A percentile compares a stretch with the other conserved stretches of the same genome.
phyloP scores from a whole-genome alignment of 2,329 filamentous ascomycete genomes.

The Pseudocercospora crystallina region DNA sequence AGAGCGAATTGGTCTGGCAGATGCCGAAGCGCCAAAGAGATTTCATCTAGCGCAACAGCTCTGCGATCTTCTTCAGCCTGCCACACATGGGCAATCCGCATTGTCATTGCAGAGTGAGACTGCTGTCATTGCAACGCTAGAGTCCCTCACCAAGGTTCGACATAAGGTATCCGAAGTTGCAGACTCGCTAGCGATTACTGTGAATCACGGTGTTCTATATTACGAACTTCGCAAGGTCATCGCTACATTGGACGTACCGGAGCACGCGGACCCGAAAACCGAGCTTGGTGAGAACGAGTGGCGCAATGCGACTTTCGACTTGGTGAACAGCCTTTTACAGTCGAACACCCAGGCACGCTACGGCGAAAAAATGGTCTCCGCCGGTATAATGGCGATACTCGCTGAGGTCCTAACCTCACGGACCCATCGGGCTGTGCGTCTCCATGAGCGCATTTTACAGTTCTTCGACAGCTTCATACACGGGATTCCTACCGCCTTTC shows the following conservation, averaged over 20 bases:
- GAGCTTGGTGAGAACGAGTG: constrained; percentile 74
- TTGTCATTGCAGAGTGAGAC: constrained; percentile 79
- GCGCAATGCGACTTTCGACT: constrained; percentile 85
- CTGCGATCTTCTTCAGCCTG: constrained; percentile 84
- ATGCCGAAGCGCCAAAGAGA: constrained; percentile 83
- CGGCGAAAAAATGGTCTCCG: constrained; percentile 80
- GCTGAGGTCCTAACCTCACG: constrained; percentile 84
- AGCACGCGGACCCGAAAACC: constrained; percentile 57
- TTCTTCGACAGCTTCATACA: constrained; percentile 90
- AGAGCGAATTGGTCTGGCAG: constrained; percentile 80
- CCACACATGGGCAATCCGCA: constrained; percentile 64
- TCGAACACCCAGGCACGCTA: constrained; percentile 56
- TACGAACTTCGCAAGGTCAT: constrained; percentile 91
- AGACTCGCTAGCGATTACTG: constrained; percentile 88
- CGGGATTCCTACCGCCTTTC: constrained; percentile 75
- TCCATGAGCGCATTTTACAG: constrained; percentile 78
- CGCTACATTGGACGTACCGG: constrained; percentile 68
- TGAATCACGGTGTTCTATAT: constrained; percentile 92
- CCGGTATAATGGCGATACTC: constrained; percentile 84
- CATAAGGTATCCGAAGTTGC: constrained; percentile 77
- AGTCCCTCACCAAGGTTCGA: constrained; percentile 80
- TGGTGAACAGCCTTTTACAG: constrained; percentile 74
- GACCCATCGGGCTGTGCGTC: constrained; percentile 76
- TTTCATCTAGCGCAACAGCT: constrained; percentile 91
- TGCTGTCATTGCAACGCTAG: constrained; percentile 75